Evolutionary conservation across 768 basidiomycete species (phyloP), one percentile per base, ranked within the genome.

Genomic region (Boletus patriciae): DNA sequence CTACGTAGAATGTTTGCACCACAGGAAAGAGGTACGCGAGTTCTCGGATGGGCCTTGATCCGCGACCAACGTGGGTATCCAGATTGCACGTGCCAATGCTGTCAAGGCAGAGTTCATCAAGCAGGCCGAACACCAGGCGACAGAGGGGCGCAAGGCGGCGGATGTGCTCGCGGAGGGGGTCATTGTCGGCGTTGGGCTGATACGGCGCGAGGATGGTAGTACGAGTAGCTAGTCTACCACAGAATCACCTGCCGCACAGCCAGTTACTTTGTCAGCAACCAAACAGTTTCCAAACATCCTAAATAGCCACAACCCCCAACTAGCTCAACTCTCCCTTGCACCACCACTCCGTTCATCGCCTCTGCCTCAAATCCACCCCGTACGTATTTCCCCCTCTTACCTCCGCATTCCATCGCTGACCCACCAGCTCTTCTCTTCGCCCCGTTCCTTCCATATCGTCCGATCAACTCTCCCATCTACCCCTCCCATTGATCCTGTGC

Each of bases 1-100:
- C 73, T 98, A 98, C 74, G 68, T 95, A 53, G 93, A 95, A 70
- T 97, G 95, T 72, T 74, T 98, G 55, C 94, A 96, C 70, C 85
- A 87, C 67, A 84, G 83, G 27, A 89, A 94, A 74, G 92, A 94
- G 85, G 95, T 93, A 61, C 67, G 83, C 31, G 41, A n/a, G 43
- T 33, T 21, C 15, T 43, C 58, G 49, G 37, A 12, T 23, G 13
- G n/a, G n/a, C 29, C n/a, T 23, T 52, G 19, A 51, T 57, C 33
- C 37, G 37, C 23, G 48, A 46, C 44, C n/a, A 33, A 53, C 29
- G 21, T 29, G 48, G 42, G 46, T n/a, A 40, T 50, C 6, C 59
- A 86, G 85, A 82, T 83, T 69, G 77, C 78, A 8, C 79, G 92
- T 63, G 88, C 88, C 23, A 83, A 87, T 64, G 76, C 80, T 13